phyloP scores from a whole-genome alignment of 2,329 filamentous ascomycete genomes.

The Phialocephala sp. region DNA sequence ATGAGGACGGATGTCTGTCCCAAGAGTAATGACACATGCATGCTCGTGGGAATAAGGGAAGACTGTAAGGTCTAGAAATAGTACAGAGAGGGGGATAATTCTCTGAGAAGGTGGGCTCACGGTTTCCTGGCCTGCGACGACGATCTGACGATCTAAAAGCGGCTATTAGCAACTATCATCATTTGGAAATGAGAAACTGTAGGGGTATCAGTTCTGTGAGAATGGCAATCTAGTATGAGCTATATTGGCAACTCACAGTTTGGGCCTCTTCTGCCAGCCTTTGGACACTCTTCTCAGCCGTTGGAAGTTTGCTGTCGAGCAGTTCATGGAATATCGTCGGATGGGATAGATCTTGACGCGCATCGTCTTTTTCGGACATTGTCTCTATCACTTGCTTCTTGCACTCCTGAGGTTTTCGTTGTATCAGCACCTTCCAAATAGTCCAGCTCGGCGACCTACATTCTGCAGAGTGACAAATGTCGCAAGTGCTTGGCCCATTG shows the following conservation, averaged over 20 bases:
- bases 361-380: neutral
- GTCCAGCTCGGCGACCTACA: neutral
- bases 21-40: no score
- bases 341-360: neutral
- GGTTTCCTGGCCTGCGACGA: conserved; percentile 7
- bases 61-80: no score
- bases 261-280: conserved; percentile 10
- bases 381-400: conserved; percentile 2
- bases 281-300: neutral
- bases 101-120: no score
- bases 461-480: neutral
- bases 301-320: neutral
- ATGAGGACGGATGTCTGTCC: no score
- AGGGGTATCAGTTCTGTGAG: no score
- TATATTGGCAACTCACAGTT: neutral
- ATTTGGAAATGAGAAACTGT: neutral
- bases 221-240: neutral
- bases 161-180: neutral
- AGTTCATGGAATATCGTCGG: conserved; percentile 9
- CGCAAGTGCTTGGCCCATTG: conserved; percentile 8
- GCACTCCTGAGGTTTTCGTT: neutral
- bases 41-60: no score
- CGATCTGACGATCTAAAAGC: neutral
- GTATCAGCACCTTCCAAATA: neutral
- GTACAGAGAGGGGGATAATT: no score